Base-by-base conservation (phyloP, 2,329 filamentous ascomycete species). In the Ceratocystis albifundus region DNA sequence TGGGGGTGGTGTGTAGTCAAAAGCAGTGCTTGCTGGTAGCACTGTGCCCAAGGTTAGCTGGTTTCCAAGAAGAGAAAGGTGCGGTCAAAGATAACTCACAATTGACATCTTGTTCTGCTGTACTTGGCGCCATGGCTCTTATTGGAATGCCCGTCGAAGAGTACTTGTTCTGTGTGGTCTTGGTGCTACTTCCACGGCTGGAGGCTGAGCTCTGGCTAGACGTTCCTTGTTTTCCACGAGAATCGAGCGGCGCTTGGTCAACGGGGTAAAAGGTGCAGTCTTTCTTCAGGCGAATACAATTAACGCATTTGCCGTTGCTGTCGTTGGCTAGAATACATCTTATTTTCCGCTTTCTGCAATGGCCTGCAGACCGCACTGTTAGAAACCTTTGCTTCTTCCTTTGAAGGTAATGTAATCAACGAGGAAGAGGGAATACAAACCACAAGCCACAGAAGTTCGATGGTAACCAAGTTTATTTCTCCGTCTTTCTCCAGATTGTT, bases 391-490 rank as follows among this genome's bases (percentile, higher is more conserved):
- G 67, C n/a, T 10, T 6, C 10, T 57, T 28, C 6, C 22, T 30
- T 15, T 2, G 12, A 5, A 22, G 32, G 1, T 22, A 57, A 28
- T 3, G 1, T 22, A 57, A 28, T 3, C 6, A 28, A 17, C 22
- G 48, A n/a, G 45, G 45, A 22, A 22, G 8, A n/a, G 28, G 53
- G 67, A 36, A 20, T 46, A 85, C 92, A 84, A 83, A 97, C 93
- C 88, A 79, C 93, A 97, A 71, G 93, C 94, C 71, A 96, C 90
- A 57, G 92, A 95, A 45, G 91, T 96, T 73, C 93, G 85, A 78
- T 96, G 93, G 74, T 97, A 97, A 48, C 93, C 93, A 69, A 97
- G 81, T 77, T 96, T 96, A 76, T 96, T 96, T 73, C 92, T 85
- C 68, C 78, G 81, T 75, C 81, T 84, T 68, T 84, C 82, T 45